phyloP scores from a whole-genome alignment of 163 green algal genomes.

The Chloroidium sp. region DNA sequence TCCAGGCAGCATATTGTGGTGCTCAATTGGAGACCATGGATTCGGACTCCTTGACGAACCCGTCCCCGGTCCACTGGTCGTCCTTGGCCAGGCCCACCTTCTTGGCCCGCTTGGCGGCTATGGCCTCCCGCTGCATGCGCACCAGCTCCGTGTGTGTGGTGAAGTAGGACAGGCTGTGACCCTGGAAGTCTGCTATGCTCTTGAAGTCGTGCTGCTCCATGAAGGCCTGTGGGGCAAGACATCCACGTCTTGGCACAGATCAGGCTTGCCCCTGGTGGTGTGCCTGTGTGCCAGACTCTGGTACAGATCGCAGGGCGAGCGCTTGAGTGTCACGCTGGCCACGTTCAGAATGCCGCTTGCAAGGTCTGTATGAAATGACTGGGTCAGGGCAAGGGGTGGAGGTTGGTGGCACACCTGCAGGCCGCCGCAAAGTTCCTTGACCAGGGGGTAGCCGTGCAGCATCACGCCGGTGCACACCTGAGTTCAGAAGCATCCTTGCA shows the following conservation, averaged over 20 bases:
- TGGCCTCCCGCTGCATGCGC: conserved; percentile 58
- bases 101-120: conserved; percentile 27
- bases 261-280: too few relatives aligned
- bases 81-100: conserved; percentile 63
- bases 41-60: conserved; percentile 13
- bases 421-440: conserved; percentile 79
- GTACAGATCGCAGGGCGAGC: neutral
- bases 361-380: neutral
- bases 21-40: neutral
- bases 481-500: too few relatives aligned
- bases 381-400: neutral
- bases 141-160: conserved; percentile 94
- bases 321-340: neutral
- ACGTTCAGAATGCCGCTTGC: neutral
- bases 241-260: too few relatives aligned
- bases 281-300: neutral
- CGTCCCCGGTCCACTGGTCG: conserved; percentile 69
- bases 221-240: conserved; percentile 43
- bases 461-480: conserved; percentile 96
- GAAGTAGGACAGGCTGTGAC: conserved; percentile 79
- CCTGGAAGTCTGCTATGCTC: conserved; percentile 79
- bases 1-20: too few relatives aligned
- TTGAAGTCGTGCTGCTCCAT: conserved; percentile 87
- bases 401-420: conserved; percentile 52
- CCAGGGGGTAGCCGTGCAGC: conserved; percentile 89